phyloP scores from a whole-genome alignment of 495 filamentous ascomycete genomes.

The Cenococcum geophilum region DNA sequence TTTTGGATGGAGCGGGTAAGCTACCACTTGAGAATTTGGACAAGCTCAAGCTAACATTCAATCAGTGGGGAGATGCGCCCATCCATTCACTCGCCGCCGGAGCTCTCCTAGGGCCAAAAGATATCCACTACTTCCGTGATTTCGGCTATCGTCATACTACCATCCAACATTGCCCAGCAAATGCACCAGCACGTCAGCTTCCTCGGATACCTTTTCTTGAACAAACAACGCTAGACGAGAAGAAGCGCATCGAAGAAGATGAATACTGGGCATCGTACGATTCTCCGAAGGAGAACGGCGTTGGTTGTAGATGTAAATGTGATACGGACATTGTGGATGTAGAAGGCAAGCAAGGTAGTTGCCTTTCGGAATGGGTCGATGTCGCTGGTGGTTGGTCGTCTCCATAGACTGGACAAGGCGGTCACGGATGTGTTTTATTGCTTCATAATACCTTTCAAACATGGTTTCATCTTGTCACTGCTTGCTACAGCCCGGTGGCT shows the following conservation, averaged over 20 bases:
- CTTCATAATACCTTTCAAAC: slow-evolving; percentile 5
- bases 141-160: slow-evolving; percentile 98
- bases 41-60: slow-evolving; percentile 32
- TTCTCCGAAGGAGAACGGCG: slow-evolving; percentile 85
- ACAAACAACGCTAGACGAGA: slow-evolving; percentile 75
- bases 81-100: slow-evolving; percentile 97
- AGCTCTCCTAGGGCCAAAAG: slow-evolving; percentile 67
- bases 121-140: slow-evolving; percentile 99
- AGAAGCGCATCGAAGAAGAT: slow-evolving; percentile 86
- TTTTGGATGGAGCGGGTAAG: slow-evolving; percentile 98
- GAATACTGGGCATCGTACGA: slow-evolving; percentile 93
- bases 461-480: slow-evolving; percentile 1
- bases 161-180: slow-evolving; percentile 97
- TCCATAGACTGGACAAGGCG: slow-evolving; percentile 40
- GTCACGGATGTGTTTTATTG: neutral
- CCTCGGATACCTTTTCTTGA: slow-evolving; percentile 77
- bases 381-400: slow-evolving; percentile 93
- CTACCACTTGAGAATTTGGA: slow-evolving; percentile 9
- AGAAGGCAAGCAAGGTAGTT: slow-evolving; percentile 93
- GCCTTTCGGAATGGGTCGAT: slow-evolving; percentile 93
- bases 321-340: slow-evolving; percentile 99
- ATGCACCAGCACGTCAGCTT: slow-evolving; percentile 86
- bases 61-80: slow-evolving; percentile 94
- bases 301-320: slow-evolving; percentile 93
- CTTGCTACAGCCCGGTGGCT: neutral